Evolutionary conservation across 2,329 filamentous ascomycete genomes (phyloP).

Genomic region (Ophiocordyceps camponoti-leonardi): DNA sequence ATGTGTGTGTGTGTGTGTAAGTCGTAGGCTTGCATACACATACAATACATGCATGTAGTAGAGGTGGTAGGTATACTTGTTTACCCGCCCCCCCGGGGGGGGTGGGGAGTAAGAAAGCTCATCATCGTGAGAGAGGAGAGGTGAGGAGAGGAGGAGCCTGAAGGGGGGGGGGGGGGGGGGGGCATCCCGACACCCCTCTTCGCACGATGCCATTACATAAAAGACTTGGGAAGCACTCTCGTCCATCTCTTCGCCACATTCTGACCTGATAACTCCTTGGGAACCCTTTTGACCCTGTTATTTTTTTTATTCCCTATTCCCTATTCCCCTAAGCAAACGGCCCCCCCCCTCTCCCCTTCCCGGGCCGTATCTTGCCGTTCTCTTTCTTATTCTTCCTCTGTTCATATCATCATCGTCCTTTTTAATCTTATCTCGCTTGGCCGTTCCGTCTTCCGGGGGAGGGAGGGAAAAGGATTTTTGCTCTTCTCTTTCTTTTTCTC

Average conservation of each 20-base stretch:
- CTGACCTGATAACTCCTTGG: background rate
- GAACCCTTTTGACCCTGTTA: background rate
- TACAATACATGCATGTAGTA: background rate
- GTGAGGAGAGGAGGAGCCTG: too few species aligned
- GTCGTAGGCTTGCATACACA: background rate
- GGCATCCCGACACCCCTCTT: slow-evolving; percentile 7
- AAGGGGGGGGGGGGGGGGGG: too few species aligned
- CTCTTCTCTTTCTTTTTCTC: background rate
- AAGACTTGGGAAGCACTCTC: slow-evolving; percentile 10
- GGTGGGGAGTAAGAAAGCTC: slow-evolving; percentile 1
- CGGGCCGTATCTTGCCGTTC: background rate
- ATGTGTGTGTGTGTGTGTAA: too few species aligned
- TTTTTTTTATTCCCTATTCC: too few species aligned
- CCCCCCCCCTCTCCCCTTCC: too few species aligned
- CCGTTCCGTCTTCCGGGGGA: background rate
- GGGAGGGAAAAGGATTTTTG: background rate
- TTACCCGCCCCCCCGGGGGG: background rate
- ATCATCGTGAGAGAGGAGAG: background rate
- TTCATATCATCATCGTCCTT: background rate
- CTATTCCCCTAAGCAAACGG: too few species aligned
- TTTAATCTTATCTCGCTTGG: background rate
- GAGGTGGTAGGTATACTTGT: too few species aligned
- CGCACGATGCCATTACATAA: slow-evolving; percentile 21
- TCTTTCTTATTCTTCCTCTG: background rate
- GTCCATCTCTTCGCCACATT: background rate